These are phyloP conservation scores for Geranomyces michiganensis DNA, from an alignment of 192 early-diverging fungal genomes.

Conservation along the genomic window DNA sequence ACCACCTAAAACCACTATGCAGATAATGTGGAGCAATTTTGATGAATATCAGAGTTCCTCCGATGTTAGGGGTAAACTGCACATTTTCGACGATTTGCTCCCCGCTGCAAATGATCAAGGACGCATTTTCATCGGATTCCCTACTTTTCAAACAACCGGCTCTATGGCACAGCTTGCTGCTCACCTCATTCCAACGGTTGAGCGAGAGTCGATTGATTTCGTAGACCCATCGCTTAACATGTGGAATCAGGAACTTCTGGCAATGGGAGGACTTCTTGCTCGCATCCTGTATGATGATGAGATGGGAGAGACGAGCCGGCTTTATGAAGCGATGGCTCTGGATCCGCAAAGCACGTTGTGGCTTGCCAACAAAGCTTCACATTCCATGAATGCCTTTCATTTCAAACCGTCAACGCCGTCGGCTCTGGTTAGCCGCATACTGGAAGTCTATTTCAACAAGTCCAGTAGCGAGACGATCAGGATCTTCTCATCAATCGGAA, in stretches of 20 bases:
- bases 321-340: slow-evolving; percentile 48
- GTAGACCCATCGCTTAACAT: slow-evolving; percentile 74
- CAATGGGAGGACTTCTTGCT: slow-evolving; percentile 70
- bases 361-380: slow-evolving; percentile 68
- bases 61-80: slow-evolving; percentile 42
- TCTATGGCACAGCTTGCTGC: slow-evolving; percentile 76
- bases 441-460: slow-evolving; percentile 61
- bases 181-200: slow-evolving; percentile 89
- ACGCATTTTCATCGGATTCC: slow-evolving; percentile 84
- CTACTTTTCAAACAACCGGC: slow-evolving; percentile 90
- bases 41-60: slow-evolving; percentile 76
- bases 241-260: slow-evolving; percentile 84
- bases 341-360: slow-evolving; percentile 54
- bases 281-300: slow-evolving; percentile 81
- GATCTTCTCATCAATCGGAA: slow-evolving; percentile 71
- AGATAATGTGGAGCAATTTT: slow-evolving; percentile 71
- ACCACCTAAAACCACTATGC: slow-evolving; percentile 68
- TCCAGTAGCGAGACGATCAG: slow-evolving; percentile 49
- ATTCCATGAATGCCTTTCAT: slow-evolving; percentile 67
- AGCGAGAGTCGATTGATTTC: slow-evolving; percentile 89
- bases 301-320: slow-evolving; percentile 56
- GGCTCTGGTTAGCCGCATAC: slow-evolving; percentile 61
- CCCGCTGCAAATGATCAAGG: slow-evolving; percentile 76
- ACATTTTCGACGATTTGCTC: slow-evolving; percentile 75
- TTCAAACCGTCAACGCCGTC: slow-evolving; percentile 76